phyloP scores from a whole-genome alignment of 257 asterid species.

The Gentiana straminea region DNA sequence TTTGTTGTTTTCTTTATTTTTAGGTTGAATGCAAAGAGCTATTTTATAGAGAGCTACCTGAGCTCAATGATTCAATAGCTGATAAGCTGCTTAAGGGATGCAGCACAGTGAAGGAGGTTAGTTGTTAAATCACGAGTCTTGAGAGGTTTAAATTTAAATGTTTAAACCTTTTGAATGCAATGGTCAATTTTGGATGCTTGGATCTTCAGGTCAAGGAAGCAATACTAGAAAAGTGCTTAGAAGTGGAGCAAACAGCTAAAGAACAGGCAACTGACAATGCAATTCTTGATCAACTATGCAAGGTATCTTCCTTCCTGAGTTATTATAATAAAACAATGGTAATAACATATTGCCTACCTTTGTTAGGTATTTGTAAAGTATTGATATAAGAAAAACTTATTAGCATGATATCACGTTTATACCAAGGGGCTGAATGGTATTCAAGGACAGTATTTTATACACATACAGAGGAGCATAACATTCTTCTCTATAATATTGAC shows the following conservation, averaged over 20 bases:
- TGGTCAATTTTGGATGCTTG: background rate
- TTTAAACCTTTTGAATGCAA: background rate
- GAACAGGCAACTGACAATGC: conserved; percentile 98
- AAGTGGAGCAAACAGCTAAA: conserved; percentile 84
- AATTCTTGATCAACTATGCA: conserved; percentile 71
- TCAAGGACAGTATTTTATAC: background rate
- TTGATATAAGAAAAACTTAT: too few relatives aligned
- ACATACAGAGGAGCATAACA: background rate
- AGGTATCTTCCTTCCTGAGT: conserved; percentile 28
- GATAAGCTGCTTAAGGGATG: conserved; percentile 70
- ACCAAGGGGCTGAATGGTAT: too few relatives aligned
- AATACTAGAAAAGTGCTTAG: conserved; percentile 58
- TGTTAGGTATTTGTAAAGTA: too few relatives aligned
- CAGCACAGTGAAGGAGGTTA: conserved; percentile 71
- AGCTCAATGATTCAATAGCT: conserved; percentile 61
- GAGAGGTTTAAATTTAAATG: background rate
- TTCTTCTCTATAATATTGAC: too few relatives aligned
- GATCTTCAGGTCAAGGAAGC: conserved; percentile 62
- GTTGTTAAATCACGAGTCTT: conserved; percentile 13
- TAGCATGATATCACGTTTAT: background rate
- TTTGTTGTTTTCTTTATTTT: background rate
- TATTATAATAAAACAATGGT: background rate
- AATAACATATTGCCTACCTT: background rate
- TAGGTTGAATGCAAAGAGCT: conserved; percentile 84
- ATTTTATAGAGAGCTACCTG: conserved; percentile 41